phyloP scores from a whole-genome alignment of 2,329 filamentous ascomycete species.

The Fusarium coicis region DNA sequence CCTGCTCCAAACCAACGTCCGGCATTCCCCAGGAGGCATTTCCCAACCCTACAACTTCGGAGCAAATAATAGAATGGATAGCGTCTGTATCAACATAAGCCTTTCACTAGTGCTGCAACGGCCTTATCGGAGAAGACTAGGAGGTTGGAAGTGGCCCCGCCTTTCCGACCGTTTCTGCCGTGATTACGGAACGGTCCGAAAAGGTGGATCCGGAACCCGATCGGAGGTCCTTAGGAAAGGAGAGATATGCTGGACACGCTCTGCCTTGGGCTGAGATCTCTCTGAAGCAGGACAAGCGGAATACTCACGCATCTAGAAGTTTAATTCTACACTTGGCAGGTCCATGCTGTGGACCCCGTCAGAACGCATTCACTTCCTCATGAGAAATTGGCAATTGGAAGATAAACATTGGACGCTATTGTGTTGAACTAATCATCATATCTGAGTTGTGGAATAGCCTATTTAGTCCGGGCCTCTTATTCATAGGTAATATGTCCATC shows the following conservation, averaged over 20 bases:
- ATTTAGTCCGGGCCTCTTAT: not conserved
- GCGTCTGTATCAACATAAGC: not conserved
- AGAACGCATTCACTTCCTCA: not conserved
- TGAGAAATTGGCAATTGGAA: not conserved
- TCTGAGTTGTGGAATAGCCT: fast-evolving
- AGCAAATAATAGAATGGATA: not conserved
- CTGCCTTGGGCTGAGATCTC: too few species aligned
- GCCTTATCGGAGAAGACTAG: not conserved
- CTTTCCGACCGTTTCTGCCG: not conserved
- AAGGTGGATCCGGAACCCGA: not conserved
- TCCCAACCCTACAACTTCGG: not conserved
- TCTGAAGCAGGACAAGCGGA: not conserved
- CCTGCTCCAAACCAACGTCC: not conserved
- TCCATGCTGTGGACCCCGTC: not conserved
- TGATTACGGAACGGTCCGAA: not conserved
- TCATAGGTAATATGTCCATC: not conserved
- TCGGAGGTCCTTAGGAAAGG: not conserved
- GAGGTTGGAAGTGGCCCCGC: not conserved
- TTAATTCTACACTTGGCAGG: not conserved
- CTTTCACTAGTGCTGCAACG: not conserved
- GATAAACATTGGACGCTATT: not conserved
- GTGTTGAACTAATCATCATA: fast-evolving
- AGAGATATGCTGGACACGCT: not conserved
- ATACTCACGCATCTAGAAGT: not conserved
- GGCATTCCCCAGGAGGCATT: not conserved